phyloP scores from a whole-genome alignment of 305 asterid species.

The Caryopteris hybrid region DNA sequence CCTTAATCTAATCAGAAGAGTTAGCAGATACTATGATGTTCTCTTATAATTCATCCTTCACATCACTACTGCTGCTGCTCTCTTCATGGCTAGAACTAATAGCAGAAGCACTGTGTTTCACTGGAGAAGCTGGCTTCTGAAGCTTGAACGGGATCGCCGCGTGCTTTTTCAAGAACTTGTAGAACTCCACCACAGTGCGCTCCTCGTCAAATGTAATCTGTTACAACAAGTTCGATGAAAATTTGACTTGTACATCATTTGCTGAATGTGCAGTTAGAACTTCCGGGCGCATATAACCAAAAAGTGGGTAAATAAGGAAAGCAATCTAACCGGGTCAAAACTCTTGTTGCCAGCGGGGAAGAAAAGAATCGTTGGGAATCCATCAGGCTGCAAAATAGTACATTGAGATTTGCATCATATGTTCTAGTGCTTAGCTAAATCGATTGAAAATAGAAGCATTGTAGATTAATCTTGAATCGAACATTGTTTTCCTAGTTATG shows the following conservation, averaged over 20 bases:
- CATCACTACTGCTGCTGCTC: conserved; percentile 33
- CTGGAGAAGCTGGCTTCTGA: conserved; percentile 47
- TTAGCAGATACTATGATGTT: neutral
- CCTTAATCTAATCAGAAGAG: neutral
- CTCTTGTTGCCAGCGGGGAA: conserved; percentile 98
- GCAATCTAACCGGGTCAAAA: conserved; percentile 79
- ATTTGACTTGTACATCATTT: neutral
- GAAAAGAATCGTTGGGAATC: conserved; percentile 93
- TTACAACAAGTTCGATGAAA: neutral
- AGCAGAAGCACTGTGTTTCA: conserved; percentile 26
- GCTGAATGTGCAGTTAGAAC: neutral
- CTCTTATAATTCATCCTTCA: conserved; percentile 69
- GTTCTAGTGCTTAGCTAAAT: neutral
- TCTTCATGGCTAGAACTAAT: conserved; percentile 19
- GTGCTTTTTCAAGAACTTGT: conserved; percentile 92
- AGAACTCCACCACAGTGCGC: conserved; percentile 83
- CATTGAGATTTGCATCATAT: neutral
- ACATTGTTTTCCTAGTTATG: neutral
- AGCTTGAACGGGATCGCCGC: conserved; percentile 89
- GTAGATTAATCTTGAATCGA: neutral
- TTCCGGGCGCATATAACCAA: neutral
- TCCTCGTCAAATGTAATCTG: conserved; percentile 80
- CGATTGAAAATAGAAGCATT: neutral
- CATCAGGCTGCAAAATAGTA: conserved; percentile 59
- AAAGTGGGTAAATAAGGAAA: neutral